These are phyloP conservation scores for Aspergillaceae sp. DNA, from an alignment of 2,329 filamentous ascomycete genomes.

Conservation along the genomic window DNA sequence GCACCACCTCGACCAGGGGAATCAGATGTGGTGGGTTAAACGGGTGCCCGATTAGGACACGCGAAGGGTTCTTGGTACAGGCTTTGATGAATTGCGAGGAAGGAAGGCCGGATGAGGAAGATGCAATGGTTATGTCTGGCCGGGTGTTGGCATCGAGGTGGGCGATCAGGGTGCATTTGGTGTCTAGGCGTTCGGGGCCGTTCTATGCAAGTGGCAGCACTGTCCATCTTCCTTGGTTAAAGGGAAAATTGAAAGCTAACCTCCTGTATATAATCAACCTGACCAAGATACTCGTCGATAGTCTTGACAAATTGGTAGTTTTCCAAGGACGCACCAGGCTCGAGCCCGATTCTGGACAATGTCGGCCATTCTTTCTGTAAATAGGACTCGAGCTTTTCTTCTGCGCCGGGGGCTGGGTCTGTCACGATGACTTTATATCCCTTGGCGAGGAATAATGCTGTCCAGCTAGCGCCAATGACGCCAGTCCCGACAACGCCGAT, in stretches of 20 bases:
- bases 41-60: conserved; percentile 6
- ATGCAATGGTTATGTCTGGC: conserved; percentile 8
- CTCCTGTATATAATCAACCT: conserved; percentile 6
- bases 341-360: not conserved
- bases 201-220: conserved; percentile 3
- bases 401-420: conserved; percentile 32
- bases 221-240: not conserved
- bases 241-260: not conserved
- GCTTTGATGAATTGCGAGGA: conserved; percentile 5
- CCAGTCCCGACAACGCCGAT: conserved; percentile 29
- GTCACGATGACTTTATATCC: conserved; percentile 34
- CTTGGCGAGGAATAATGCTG: conserved; percentile 31
- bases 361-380: conserved; percentile 14
- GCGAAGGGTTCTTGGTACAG: conserved; percentile 4
- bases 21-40: conserved; percentile 9
- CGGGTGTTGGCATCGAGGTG: conserved; percentile 11
- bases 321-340: conserved; percentile 1
- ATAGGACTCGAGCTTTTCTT: conserved; percentile 19
- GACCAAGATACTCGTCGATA: conserved; percentile 3
- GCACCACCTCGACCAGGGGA: conserved; percentile 7
- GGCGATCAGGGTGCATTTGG: conserved; percentile 11
- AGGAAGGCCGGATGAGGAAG: conserved; percentile 9
- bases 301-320: conserved; percentile 6
- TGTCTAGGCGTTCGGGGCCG: conserved; percentile 9
- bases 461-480: conserved; percentile 36